Conservation (phyloP, 768 basidiomycete species). For the Naganishia antarctica region DNA sequence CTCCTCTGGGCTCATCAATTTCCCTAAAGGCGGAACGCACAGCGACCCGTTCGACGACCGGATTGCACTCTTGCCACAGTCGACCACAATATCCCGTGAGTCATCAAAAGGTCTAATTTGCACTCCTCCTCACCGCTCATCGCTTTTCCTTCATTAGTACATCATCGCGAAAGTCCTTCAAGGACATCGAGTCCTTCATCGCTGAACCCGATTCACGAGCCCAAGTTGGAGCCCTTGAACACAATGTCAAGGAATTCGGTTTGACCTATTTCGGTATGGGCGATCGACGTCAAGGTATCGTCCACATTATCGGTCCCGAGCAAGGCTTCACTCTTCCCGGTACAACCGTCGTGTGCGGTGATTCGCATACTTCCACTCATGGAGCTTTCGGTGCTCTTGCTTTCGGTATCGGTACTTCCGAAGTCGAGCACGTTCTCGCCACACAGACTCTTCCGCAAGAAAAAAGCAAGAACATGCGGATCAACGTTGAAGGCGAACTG, state of each 20-base stretch:
- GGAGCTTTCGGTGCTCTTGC: conserved; percentile 89
- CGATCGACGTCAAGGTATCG: conserved; percentile 80
- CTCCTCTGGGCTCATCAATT: conserved; percentile 49
- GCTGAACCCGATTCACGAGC: conserved; percentile 77
- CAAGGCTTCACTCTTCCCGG: conserved; percentile 75
- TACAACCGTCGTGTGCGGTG: conserved; percentile 69
- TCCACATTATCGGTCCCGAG: conserved; percentile 87
- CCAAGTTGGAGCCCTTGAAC: conserved; percentile 76
- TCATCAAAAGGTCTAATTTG: conserved; percentile 27
- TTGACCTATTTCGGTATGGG: conserved; percentile 87
- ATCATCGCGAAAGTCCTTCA: conserved; percentile 68
- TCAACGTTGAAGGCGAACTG: conserved; percentile 76
- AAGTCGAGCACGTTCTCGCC: conserved; percentile 89
- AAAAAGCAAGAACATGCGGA: conserved; percentile 88
- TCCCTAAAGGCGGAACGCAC: conserved; percentile 56
- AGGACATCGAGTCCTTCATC: conserved; percentile 67
- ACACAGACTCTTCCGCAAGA: conserved; percentile 82
- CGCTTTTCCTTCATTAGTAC: conserved; percentile 54
- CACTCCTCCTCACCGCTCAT: neutral
- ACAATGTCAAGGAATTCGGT: conserved; percentile 86
- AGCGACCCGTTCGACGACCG: conserved; percentile 70
- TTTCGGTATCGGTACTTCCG: conserved; percentile 88
- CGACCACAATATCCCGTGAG: conserved; percentile 82
- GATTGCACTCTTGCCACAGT: conserved; percentile 86
- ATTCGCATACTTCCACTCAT: conserved; percentile 90